Conservation (phyloP, 371 early-diverging fungal genomes). For the Mortierella sp. region DNA sequence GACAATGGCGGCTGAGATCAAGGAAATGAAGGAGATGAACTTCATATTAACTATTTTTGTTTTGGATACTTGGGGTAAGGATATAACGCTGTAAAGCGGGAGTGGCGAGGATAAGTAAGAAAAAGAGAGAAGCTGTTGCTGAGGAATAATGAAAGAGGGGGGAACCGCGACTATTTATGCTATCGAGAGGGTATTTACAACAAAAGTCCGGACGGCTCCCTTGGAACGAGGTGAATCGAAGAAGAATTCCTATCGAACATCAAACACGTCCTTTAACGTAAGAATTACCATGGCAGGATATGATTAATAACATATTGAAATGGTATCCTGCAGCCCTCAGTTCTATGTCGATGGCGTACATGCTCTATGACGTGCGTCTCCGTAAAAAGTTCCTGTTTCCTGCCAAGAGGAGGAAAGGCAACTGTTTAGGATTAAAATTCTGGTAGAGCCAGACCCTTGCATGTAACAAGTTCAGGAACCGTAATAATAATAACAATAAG, state of each 20-base stretch:
- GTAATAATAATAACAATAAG: neutral
- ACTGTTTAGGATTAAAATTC: conserved; percentile 4
- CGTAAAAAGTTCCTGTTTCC: neutral
- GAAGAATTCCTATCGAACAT: neutral
- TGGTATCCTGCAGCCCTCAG: neutral
- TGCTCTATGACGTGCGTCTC: neutral
- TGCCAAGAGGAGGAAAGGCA: neutral
- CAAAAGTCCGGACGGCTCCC: neutral
- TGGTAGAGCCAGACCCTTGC: neutral
- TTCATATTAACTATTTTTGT: conserved; percentile 23
- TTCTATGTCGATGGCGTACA: neutral
- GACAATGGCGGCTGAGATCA: conserved; percentile 48
- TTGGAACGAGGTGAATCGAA: neutral
- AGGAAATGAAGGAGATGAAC: conserved; percentile 28
- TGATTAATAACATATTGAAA: neutral
- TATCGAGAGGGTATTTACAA: no score
- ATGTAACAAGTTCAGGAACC: neutral
- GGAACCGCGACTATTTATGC: conserved; percentile 8
- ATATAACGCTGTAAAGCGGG: neutral
- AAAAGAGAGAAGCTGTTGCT: conserved; percentile 5
- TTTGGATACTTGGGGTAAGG: neutral
- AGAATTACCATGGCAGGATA: conserved; percentile 10
- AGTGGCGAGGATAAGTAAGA: neutral
- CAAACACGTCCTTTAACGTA: neutral
- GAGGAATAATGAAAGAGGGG: neutral